phyloP scores from a whole-genome alignment of 129 eudicot genomes.

The Escallonia rubra region DNA sequence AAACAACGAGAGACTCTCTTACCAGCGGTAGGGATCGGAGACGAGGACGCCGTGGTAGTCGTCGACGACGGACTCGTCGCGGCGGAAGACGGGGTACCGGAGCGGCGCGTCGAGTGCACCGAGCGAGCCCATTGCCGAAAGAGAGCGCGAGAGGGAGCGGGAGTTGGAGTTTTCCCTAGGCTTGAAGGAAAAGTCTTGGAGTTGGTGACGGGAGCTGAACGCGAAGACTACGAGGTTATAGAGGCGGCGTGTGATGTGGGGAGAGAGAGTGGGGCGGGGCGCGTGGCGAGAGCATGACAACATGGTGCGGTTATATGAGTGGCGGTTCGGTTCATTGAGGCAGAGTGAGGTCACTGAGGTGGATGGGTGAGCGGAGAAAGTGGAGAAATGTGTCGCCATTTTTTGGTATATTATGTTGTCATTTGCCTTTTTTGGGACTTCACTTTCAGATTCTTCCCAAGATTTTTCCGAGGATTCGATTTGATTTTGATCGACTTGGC shows the following conservation, averaged over 20 bases:
- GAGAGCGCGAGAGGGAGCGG: background rate
- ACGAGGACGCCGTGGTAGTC: slow-evolving; percentile 68
- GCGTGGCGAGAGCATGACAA: slow-evolving; percentile 16
- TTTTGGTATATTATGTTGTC: slow-evolving; percentile 10
- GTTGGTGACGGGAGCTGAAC: background rate
- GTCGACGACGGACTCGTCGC: slow-evolving; percentile 70
- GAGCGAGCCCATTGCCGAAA: slow-evolving; percentile 50
- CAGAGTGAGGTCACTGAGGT: background rate
- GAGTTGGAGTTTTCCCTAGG: background rate
- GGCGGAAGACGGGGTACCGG: slow-evolving; percentile 53
- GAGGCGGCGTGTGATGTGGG: slow-evolving; percentile 6
- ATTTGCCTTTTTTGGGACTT: background rate
- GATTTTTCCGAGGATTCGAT: too few species aligned
- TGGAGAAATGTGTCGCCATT: slow-evolving; percentile 4
- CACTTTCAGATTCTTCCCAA: background rate
- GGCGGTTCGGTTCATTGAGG: background rate
- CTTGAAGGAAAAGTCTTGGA: background rate
- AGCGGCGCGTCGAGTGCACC: slow-evolving; percentile 27
- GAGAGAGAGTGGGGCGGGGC: background rate
- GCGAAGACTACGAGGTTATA: background rate
- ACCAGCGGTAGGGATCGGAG: slow-evolving; percentile 93
- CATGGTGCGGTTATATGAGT: slow-evolving; percentile 10
- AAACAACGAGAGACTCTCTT: background rate
- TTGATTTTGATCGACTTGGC: too few species aligned
- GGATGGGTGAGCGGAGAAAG: background rate